These are phyloP conservation scores for Penicillium corylophilum DNA, from an alignment of 2,329 filamentous ascomycete genomes.

Conservation along the genomic window DNA sequence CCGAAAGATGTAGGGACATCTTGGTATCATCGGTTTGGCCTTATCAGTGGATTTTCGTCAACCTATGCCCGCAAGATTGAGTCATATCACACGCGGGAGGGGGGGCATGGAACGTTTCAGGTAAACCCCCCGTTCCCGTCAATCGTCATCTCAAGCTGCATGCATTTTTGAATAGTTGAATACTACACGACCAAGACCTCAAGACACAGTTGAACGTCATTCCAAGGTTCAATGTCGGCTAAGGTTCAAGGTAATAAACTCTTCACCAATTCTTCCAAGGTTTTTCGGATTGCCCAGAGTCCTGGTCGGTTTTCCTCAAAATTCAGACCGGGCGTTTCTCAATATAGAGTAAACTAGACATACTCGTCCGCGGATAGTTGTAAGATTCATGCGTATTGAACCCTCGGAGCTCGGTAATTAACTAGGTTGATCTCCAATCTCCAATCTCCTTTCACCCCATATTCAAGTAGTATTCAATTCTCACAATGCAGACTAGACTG, in stretches of 20 bases:
- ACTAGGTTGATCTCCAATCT: not conserved
- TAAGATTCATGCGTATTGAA: not conserved
- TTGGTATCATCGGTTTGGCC: not conserved
- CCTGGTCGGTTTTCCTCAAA: not conserved
- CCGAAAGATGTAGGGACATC: not conserved
- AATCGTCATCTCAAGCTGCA: not conserved
- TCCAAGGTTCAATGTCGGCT: not conserved
- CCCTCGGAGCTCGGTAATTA: not conserved
- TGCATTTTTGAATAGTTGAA: not conserved
- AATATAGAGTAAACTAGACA: not conserved
- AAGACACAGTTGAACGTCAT: not conserved
- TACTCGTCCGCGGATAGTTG: not conserved
- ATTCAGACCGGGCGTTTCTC: not conserved
- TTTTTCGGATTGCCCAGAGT: not conserved
- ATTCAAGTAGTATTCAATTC: too few relatives aligned
- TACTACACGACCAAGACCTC: not conserved
- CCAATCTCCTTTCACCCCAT: not conserved
- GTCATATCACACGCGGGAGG: not conserved
- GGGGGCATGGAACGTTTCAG: not conserved
- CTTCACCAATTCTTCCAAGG: not conserved
- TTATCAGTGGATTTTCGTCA: not conserved
- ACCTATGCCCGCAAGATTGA: not conserved
- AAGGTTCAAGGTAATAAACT: not conserved
- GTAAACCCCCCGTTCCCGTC: not conserved
- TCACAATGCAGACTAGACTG: not conserved